These are phyloP conservation scores for Aspergillus sp. DNA, from an alignment of 2,329 filamentous ascomycete species.

Conservation along the genomic window DNA sequence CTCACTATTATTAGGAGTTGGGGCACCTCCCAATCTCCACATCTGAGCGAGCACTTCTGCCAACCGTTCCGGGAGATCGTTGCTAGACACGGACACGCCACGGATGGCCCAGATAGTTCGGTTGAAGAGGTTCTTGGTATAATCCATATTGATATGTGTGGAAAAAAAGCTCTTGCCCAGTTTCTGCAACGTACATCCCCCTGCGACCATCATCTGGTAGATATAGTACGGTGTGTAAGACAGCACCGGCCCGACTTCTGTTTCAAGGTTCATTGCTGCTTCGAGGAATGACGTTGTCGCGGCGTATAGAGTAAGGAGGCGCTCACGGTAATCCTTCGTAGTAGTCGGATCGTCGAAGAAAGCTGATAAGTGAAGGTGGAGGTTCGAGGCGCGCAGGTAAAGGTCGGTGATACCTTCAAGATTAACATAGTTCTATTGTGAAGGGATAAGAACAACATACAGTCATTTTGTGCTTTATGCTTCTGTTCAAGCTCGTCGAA, in stretches of 20 bases:
- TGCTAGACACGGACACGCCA: conserved; percentile 54
- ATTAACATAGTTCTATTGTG: conserved; percentile 1
- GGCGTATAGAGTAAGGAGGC: conserved; percentile 40
- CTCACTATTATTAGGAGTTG: conserved; percentile 21
- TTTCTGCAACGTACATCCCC: conserved; percentile 58
- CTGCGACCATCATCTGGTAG: conserved; percentile 61
- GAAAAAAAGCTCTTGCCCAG: conserved; percentile 61
- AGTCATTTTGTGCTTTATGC: conserved; percentile 33
- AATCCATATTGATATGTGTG: conserved; percentile 48
- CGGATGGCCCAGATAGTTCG: conserved; percentile 54
- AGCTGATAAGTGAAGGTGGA: conserved; percentile 44
- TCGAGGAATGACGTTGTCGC: conserved; percentile 43
- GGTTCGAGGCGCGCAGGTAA: conserved; percentile 41
- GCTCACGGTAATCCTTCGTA: conserved; percentile 40
- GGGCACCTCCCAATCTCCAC: conserved; percentile 47
- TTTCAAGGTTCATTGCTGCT: conserved; percentile 39
- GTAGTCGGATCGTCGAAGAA: conserved; percentile 43
- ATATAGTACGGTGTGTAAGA: conserved; percentile 56
- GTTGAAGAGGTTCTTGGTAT: conserved; percentile 52
- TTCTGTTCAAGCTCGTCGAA: conserved; percentile 50
- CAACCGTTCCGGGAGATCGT: conserved; percentile 58
- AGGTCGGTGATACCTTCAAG: conserved; percentile 38
- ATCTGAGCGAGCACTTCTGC: conserved; percentile 61
- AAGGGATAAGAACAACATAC: conserved; percentile 19
- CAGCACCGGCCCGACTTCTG: conserved; percentile 41